Percentiles rank a stretch among this genome's conserved stretches.
These are phyloP conservation scores for Pichia rugopelliculosa DNA, from an alignment of 805 yeast species.

Conservation along the genomic window DNA sequence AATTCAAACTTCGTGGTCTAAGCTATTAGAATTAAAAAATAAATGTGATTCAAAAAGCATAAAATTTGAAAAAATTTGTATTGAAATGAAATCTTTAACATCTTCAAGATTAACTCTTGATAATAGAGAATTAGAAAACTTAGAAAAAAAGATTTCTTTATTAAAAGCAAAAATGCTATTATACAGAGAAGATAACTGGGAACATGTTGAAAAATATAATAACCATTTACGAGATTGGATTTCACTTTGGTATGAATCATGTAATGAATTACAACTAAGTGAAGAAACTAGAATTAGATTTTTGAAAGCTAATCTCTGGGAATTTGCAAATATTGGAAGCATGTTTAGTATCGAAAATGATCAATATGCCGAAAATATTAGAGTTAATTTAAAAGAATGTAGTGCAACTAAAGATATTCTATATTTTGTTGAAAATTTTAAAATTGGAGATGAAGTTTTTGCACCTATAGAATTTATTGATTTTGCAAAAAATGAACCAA, in stretches of 20 bases:
- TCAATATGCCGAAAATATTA: slow-evolving; percentile 62
- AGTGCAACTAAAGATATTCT: slow-evolving; percentile 53
- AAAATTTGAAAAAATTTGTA: slow-evolving; percentile 51
- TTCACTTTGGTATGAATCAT: slow-evolving; percentile 61
- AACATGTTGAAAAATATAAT: slow-evolving; percentile 43
- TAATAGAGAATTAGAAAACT: slow-evolving; percentile 64
- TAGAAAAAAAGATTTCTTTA: slow-evolving; percentile 48
- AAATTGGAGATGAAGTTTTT: slow-evolving; percentile 58
- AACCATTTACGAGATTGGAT: slow-evolving; percentile 58
- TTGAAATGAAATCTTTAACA: slow-evolving; percentile 48
- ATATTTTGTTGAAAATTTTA: slow-evolving; percentile 43
- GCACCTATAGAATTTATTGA: slow-evolving; percentile 60
- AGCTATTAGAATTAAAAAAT: slow-evolving; percentile 23
- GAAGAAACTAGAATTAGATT: slow-evolving; percentile 70
- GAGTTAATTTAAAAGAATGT: slow-evolving; percentile 61
- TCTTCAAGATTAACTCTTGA: slow-evolving; percentile 62
- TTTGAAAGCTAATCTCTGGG: slow-evolving; percentile 68
- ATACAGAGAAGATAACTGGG: slow-evolving; percentile 50
- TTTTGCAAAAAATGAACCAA: slow-evolving; percentile 31
- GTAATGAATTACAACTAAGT: slow-evolving; percentile 54
- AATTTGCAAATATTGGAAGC: slow-evolving; percentile 66
- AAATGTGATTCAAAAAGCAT: slow-evolving; percentile 35
- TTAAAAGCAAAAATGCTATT: slow-evolving; percentile 35
- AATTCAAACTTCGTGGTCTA: slow-evolving; percentile 27
- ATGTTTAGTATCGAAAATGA: slow-evolving; percentile 74